Conservation (phyloP, 2,329 filamentous ascomycete genomes). For the Cadophora malorum region DNA sequence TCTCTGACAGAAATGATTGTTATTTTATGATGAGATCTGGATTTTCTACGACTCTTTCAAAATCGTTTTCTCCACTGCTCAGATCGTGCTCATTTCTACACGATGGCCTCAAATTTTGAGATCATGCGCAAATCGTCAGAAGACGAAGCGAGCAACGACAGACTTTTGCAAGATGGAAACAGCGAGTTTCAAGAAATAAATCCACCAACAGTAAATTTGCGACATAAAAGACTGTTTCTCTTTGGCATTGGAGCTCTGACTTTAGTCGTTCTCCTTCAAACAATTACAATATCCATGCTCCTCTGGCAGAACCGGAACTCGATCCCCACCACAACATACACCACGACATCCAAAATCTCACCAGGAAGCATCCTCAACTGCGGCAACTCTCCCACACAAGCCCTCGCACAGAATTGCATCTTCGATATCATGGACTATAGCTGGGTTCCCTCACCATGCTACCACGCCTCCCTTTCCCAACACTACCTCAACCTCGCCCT, state of each 20-base stretch:
- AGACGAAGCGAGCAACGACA: not conserved
- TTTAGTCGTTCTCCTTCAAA: not conserved
- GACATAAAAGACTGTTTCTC: not conserved
- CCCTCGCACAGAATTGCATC: not conserved
- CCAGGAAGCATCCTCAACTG: not conserved
- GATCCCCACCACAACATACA: not conserved
- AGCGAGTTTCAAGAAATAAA: not conserved
- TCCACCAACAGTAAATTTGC: not conserved
- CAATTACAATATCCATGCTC: not conserved
- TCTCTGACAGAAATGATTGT: too few relatives aligned
- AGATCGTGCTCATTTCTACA: not conserved
- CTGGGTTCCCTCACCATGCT: not conserved
- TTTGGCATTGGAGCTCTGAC: not conserved
- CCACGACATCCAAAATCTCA: not conserved
- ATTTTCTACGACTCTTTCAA: too few relatives aligned
- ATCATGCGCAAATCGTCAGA: not conserved
- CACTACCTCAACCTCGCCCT: not conserved
- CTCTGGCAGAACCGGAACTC: not conserved
- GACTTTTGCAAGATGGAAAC: not conserved
- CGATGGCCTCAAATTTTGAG: not conserved
- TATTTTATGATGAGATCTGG: too few relatives aligned
- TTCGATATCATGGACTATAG: conserved; percentile 3
- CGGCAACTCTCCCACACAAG: not conserved
- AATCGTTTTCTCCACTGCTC: too few relatives aligned
- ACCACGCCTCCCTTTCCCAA: not conserved